A percentile compares a stretch with the other conserved stretches of the same genome.
Evolutionary conservation across 2,329 filamentous ascomycete genomes (phyloP).

Genomic region (Clarireedia hainanense): DNA sequence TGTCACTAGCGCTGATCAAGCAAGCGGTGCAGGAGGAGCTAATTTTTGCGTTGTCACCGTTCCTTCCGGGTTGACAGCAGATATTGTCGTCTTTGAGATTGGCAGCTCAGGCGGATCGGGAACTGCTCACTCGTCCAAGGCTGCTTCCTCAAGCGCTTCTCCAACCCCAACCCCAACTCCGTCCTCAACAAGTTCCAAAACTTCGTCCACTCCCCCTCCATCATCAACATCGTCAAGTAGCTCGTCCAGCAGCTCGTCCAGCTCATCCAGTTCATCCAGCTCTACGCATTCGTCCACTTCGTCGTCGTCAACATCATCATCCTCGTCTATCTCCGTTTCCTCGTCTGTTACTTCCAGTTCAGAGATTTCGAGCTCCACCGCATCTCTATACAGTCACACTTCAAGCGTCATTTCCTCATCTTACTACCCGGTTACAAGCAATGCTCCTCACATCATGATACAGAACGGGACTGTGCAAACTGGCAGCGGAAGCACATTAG

Average conservation of each 20-base stretch:
- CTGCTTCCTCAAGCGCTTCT: slow-evolving; percentile 4
- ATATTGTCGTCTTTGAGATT: slow-evolving; percentile 54
- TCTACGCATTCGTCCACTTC: slow-evolving; percentile 4
- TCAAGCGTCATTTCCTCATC: slow-evolving; percentile 10
- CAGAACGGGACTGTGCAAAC: slow-evolving; percentile 16
- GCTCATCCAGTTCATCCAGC: neutral
- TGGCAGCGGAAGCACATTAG: neutral
- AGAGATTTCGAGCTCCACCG: neutral
- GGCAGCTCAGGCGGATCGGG: slow-evolving; percentile 20
- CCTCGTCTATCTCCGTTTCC: neutral
- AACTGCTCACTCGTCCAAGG: slow-evolving; percentile 9
- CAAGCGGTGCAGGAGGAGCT: slow-evolving; percentile 58
- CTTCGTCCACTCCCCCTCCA: slow-evolving; percentile 16
- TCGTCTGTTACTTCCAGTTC: slow-evolving; percentile 9
- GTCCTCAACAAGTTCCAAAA: slow-evolving; percentile 13
- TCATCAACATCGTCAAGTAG: slow-evolving; percentile 7
- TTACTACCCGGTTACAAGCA: slow-evolving; percentile 9
- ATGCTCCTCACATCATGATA: slow-evolving; percentile 22
- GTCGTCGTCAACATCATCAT: slow-evolving; percentile 14
- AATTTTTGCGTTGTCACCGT: slow-evolving; percentile 73
- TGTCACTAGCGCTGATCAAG: slow-evolving; percentile 46
- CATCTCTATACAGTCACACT: slow-evolving; percentile 10
- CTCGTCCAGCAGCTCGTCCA: neutral
- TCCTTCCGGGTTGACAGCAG: slow-evolving; percentile 55
- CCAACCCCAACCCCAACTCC: slow-evolving; percentile 22